phyloP scores from a whole-genome alignment of 2,329 filamentous ascomycete species.

The Paecilomyces dactylethromorphus region DNA sequence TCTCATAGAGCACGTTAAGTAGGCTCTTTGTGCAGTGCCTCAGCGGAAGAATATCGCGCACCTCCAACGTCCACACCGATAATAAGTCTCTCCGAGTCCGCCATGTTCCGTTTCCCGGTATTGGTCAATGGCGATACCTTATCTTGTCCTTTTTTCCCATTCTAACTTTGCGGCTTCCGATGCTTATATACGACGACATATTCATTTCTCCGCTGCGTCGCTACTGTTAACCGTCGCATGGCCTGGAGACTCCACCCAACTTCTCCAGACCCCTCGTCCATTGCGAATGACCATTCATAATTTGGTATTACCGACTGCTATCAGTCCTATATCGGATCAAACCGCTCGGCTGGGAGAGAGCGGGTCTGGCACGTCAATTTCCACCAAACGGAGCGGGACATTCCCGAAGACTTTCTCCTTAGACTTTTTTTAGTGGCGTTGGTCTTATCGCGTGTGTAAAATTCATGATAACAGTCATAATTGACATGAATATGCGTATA shows the following conservation, averaged over 20 bases:
- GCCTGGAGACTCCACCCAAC: neutral
- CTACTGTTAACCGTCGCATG: neutral
- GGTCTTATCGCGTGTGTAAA: neutral
- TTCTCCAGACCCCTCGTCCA: neutral
- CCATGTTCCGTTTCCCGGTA: neutral
- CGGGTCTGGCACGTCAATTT: neutral
- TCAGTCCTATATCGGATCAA: neutral
- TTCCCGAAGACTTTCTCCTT: neutral
- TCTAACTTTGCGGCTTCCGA: neutral
- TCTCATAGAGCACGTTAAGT: neutral
- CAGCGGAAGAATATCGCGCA: neutral
- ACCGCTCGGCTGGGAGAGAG: neutral
- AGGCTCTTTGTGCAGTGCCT: neutral
- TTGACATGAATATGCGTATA: neutral
- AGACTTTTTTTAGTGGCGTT: neutral
- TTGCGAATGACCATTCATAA: neutral
- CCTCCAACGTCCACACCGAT: slow-evolving; percentile 37
- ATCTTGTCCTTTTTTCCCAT: slow-evolving; percentile 2
- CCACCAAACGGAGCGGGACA: neutral
- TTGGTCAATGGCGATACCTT: neutral
- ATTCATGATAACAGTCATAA: neutral
- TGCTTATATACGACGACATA: neutral
- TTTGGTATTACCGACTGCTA: neutral
- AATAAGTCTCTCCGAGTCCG: neutral
- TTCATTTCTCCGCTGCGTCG: neutral